Conservation (phyloP, 1,284 basidiomycete species). For the Tylopilus sp. region DNA sequence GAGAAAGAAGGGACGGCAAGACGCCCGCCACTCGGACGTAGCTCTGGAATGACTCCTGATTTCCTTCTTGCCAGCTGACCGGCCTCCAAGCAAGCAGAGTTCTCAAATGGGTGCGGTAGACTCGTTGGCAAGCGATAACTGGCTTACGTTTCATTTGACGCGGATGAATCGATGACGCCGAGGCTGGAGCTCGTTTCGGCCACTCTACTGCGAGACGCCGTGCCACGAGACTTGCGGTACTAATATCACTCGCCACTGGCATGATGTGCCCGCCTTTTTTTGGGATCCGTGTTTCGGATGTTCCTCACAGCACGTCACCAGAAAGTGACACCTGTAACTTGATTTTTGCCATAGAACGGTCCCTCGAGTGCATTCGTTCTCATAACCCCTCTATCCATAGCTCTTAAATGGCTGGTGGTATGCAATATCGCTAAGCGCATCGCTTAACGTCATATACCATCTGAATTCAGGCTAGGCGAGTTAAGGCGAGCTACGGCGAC, state of each 20-base stretch:
- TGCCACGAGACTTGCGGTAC: neutral
- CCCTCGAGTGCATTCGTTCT: no score
- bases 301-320: neutral
- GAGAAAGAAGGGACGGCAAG: neutral
- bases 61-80: neutral
- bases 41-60: neutral
- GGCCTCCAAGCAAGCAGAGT: neutral
- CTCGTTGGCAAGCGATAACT: neutral
- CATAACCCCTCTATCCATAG: no score
- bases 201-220: neutral
- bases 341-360: no score
- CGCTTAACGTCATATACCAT: no score
- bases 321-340: no score
- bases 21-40: neutral
- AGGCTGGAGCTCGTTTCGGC: neutral
- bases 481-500: no score
- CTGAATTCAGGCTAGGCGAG: no score
- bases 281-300: neutral
- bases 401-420: no score
- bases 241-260: no score
- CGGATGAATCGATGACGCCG: neutral
- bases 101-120: neutral
- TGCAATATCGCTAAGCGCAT: no score
- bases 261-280: neutral
- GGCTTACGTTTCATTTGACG: neutral